phyloP scores from a whole-genome alignment of 148 eudicot genomes.

The Heliamphora exappendiculata region DNA sequence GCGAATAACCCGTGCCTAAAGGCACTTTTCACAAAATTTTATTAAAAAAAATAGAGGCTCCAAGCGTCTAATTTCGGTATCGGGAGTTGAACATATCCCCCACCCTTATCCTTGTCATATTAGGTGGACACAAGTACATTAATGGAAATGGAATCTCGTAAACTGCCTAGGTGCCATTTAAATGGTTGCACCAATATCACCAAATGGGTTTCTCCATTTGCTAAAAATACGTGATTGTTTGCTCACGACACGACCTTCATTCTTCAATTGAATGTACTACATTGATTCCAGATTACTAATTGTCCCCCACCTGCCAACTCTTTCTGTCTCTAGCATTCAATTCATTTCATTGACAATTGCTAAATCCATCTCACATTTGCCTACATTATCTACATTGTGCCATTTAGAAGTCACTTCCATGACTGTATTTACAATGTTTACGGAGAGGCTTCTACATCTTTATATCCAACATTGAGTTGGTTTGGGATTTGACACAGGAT shows the following conservation, averaged over 20 bases:
- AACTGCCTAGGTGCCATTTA: neutral
- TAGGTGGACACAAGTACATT: neutral
- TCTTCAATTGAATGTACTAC: no score
- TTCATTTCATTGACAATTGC: neutral
- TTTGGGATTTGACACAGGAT: slow-evolving; percentile 42
- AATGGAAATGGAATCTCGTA: neutral
- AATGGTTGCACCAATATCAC: neutral
- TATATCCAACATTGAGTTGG: neutral
- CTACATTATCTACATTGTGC: neutral
- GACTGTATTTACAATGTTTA: neutral
- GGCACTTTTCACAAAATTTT: neutral
- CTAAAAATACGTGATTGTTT: no score
- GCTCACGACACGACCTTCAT: no score
- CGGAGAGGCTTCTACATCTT: neutral
- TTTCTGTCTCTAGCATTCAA: neutral
- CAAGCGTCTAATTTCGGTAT: neutral
- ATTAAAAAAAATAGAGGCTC: neutral
- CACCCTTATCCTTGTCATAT: neutral
- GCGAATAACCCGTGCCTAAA: no score
- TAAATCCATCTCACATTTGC: neutral
- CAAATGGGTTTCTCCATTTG: no score
- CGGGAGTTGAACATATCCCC: neutral
- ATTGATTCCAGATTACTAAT: neutral
- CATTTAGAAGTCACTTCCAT: neutral
- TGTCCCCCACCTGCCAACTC: neutral